Base-by-base conservation (phyloP, 352 stramenopile species). In the Globisporangium spiculum region DNA sequence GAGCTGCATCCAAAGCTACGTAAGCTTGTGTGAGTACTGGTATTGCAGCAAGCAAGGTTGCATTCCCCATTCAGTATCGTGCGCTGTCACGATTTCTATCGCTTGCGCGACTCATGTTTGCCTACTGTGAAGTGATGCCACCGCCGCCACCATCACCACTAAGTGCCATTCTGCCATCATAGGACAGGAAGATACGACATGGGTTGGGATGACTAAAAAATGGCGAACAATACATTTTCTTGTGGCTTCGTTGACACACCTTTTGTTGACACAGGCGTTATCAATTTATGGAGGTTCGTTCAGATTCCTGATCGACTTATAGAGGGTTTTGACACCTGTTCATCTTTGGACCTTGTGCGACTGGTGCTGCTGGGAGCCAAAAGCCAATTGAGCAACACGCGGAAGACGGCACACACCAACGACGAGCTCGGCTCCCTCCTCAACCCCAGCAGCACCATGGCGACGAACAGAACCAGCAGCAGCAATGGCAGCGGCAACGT, bases 321-420 rank as follows among this genome's bases (percentile, higher is more conserved):
- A 41, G 54, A 60, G 54, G 54, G 14, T n/a, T 46, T 46, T 46
- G 38, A 46, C 38, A 46, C 38, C 14, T 46, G 38, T 46, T 14
- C 27, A 22, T 30, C 26, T 27, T 41, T 4, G 53, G 53, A 41
- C 26, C 10, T 32, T n/a, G 27, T n/a, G 54, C 54, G 54, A 48
- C 55, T 61, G 55, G 55, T 61, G 55, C 55, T 41, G 55, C 48
- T 14, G n/a, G 20, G 0, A 10, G 32, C 38, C 38, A 46, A 20
- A 60, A n/a, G 27, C 18, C 30, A 22, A 61, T 16, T 61, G 55
- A 61, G 55, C 55, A 61, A 61, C 55, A 34, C 55, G 30, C 55
- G 55, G 55, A 34, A 30, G 55, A 27, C 30, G 54, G 27, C 54
- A 16, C 30, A 44, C 54, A 20, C 30, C 38, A 27, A 14, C 26